Evolutionary conservation across 177 flowering plant species (phyloP), one percentile per base, ranked within the genome.

Genomic region (Tripterygium wilfordii): DNA sequence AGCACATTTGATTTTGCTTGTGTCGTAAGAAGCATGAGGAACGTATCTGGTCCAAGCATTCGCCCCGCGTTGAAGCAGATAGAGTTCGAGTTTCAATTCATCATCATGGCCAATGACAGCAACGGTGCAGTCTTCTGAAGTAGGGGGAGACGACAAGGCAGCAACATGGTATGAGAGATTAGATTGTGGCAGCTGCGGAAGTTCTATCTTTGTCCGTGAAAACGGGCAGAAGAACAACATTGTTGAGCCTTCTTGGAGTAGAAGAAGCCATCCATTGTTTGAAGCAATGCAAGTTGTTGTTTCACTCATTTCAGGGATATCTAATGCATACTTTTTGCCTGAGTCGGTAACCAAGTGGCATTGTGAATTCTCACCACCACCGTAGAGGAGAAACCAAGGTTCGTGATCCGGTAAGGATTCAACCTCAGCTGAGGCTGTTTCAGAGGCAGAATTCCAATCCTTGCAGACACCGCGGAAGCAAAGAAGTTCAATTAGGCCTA

Each of bases 261-360:
- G 8, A 24, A 59, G 68, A 32, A 67, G 65, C 72, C 72, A 63
- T 8, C 68, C 72, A 2, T 45, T 37, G n/a, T 10, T 14, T 20
- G 72, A 67, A 9, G 72, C 67, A 56, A 65, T 40, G 54, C 64
- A 65, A 15, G n/a, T n/a, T n/a, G 55, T 36, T 18, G 60, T 47
- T 13, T 36, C 59, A 10, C 31, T 26, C 18, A 61, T 12, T n/a
- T 66, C 66, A 14, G 66, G 66, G 29, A 66, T 38, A 18, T 9
- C 9, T 4, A 56, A 19, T 10, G 20, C 36, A 40, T 51, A 42
- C 0, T 44, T 49, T n/a, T 45, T 29, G 6, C 20, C 5, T 0
- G 10, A 19, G 14, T 36, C 28, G 15, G 22, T 25, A 25, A 38
- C 42, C 19, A 61, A 38, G 9, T 0, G 19, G 36, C 66, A 56